phyloP scores from a whole-genome alignment of 2,329 filamentous ascomycete genomes.

The Monosporascus sp. region DNA sequence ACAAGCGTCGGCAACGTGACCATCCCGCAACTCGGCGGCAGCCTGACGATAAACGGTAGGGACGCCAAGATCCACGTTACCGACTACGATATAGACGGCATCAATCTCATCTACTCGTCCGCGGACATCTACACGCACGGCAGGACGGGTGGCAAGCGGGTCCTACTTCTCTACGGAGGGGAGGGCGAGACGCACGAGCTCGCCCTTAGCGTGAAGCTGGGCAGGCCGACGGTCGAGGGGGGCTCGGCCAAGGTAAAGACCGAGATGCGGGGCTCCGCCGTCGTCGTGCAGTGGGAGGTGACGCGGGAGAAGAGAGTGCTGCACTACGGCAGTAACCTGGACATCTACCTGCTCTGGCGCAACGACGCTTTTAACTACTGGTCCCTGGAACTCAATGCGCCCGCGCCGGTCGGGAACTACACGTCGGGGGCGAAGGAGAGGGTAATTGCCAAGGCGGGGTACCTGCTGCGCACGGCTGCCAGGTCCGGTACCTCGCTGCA shows the following conservation, averaged over 20 bases:
- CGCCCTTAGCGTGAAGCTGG: slow-evolving; percentile 21
- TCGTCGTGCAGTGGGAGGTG: too few species aligned
- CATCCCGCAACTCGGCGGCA: slow-evolving; percentile 54
- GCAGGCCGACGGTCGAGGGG: too few species aligned
- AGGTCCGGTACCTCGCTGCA: slow-evolving; percentile 51
- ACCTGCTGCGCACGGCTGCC: slow-evolving; percentile 57
- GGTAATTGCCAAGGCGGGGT: slow-evolving; percentile 58
- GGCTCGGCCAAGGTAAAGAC: too few species aligned
- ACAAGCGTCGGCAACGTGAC: slow-evolving; percentile 53
- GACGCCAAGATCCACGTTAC: slow-evolving; percentile 65
- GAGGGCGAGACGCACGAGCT: slow-evolving; percentile 60
- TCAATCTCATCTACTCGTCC: slow-evolving; percentile 59
- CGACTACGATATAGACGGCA: slow-evolving; percentile 57
- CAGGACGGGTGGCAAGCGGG: slow-evolving; percentile 39
- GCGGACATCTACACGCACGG: slow-evolving; percentile 62
- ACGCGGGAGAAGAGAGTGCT: too few species aligned
- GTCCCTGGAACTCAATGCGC: slow-evolving; percentile 39
- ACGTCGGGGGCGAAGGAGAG: background rate
- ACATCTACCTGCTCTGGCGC: slow-evolving; percentile 27
- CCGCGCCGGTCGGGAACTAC: too few species aligned
- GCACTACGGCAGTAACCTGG: slow-evolving; percentile 1
- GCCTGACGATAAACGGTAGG: slow-evolving; percentile 54
- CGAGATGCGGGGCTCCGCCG: too few species aligned
- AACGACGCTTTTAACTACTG: slow-evolving; percentile 66
- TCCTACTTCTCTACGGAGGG: slow-evolving; percentile 59